A percentile compares a stretch with the other conserved stretches of the same genome.
phyloP scores from a whole-genome alignment of 305 asterid species.

The Fraxinus albicans region DNA sequence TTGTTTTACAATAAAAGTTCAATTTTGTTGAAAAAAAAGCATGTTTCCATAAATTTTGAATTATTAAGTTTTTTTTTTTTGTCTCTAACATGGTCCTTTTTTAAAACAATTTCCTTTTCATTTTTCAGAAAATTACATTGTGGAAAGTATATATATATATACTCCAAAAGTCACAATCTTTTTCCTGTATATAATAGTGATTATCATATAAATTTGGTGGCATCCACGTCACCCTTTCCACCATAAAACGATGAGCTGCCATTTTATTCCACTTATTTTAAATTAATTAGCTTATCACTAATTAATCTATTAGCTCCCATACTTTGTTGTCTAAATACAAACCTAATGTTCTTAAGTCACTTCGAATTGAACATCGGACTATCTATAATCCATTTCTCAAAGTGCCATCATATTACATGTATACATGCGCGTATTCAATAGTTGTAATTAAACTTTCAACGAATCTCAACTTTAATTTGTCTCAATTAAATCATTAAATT shows the following conservation, averaged over 20 bases:
- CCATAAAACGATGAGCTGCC: slow-evolving; percentile 23
- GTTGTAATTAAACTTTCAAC: too few species aligned
- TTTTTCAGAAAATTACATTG: background rate
- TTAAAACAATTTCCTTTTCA: background rate
- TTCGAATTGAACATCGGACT: slow-evolving; percentile 21
- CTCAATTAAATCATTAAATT: too few species aligned
- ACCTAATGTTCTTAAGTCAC: background rate
- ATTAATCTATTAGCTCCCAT: background rate
- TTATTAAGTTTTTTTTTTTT: too few species aligned
- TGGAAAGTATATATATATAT: background rate
- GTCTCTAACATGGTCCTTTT: background rate
- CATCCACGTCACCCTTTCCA: slow-evolving; percentile 29
- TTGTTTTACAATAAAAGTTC: too few species aligned
- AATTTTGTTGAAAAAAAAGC: too few species aligned
- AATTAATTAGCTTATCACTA: background rate
- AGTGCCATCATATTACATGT: background rate
- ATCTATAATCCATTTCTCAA: slow-evolving; percentile 10
- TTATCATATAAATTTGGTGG: slow-evolving; percentile 15
- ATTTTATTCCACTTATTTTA: background rate
- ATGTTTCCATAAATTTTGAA: too few species aligned
- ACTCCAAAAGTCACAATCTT: background rate
- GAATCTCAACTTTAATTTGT: too few species aligned
- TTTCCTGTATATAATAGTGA: background rate
- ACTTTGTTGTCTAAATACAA: background rate
- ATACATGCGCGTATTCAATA: too few species aligned